Evolutionary conservation across 2,329 filamentous ascomycete genomes (phyloP).

Genomic region (Diaporthe australafricana): DNA sequence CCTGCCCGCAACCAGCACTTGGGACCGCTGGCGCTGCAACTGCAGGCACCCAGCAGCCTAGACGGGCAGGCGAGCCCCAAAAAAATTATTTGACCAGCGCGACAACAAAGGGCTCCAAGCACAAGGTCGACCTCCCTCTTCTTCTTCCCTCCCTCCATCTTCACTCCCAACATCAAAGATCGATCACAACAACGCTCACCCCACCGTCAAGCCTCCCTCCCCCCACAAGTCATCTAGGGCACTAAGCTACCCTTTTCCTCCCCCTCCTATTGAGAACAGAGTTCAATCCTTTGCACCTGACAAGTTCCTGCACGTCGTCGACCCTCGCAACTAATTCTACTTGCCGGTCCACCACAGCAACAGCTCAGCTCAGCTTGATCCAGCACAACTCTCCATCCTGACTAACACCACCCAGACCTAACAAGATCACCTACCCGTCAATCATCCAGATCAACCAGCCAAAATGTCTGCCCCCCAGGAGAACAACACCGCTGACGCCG

Average conservation of each 20-base stretch:
- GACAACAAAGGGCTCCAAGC: conserved; percentile 41
- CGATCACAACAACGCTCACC: conserved; percentile 52
- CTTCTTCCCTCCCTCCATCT: conserved; percentile 46
- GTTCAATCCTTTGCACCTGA: conserved; percentile 64
- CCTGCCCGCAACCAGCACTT: conserved; percentile 30
- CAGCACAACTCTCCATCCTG: conserved; percentile 51
- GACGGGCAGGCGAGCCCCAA: conserved; percentile 33
- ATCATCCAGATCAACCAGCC: conserved; percentile 52
- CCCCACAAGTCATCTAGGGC: conserved; percentile 75
- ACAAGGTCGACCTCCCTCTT: conserved; percentile 44
- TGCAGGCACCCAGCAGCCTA: conserved; percentile 30
- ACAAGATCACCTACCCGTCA: conserved; percentile 47
- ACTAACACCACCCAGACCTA: conserved; percentile 55
- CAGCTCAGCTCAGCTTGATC: conserved; percentile 26
- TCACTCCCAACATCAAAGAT: conserved; percentile 48
- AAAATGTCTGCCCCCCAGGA: conserved; percentile 89
- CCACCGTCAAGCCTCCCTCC: conserved; percentile 47
- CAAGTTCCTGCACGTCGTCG: conserved; percentile 53
- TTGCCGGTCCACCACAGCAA: conserved; percentile 46
- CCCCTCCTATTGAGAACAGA: conserved; percentile 77
- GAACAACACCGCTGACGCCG: conserved; percentile 71
- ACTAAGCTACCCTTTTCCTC: conserved; percentile 86
- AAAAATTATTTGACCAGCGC: conserved; percentile 50
- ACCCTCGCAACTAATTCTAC: conserved; percentile 49
- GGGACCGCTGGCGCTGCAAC: conserved; percentile 22